Base-by-base conservation (phyloP, 1,284 basidiomycete species). In the Rhodotorula mucilaginosa region DNA sequence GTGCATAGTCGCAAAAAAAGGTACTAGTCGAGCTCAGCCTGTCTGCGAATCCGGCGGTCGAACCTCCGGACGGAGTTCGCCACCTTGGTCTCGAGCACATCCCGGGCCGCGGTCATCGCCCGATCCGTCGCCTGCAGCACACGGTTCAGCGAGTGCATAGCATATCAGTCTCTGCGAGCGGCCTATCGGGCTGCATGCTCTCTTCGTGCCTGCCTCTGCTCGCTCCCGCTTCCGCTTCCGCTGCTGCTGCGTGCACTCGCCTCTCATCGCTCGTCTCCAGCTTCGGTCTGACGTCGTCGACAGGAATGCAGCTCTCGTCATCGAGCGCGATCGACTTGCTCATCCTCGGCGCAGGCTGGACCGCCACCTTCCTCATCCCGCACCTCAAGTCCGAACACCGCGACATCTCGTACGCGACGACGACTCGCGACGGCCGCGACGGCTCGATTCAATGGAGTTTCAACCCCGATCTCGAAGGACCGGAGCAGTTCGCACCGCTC, bases 291-390 rank as follows among this genome's bases (percentile, higher is more conserved):
- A 23, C 52, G 18, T 7, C 44, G 13, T 29, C 61, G 13, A 5
- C 48, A 16, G 21, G 39, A 0, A 34, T 51, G 48, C 52, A 46
- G 62, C 63, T 48, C 29, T 56, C 54, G 54, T 56, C 54, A 16
- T 18, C 15, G 54, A 56, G 18, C 44, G 63, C 18, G 10, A 83
- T 88, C 62, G 86, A 88, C 68, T 79, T 89, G 54, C 84, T 89
- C 56, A 85, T 89, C 65, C 84, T 90, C 34, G 88, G 88, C 58
- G 86, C 61, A 52, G 77, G 77, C 52, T 90, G 88, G 88, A 87
- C 87, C 2, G 86, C 84, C 1, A 83, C 83, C 18, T 90, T 89
- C 80, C 83, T 90, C 59, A 82, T 87, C 56, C 85, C 87, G 0
- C 85, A 87, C 23, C 86, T 87, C 78, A 13, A 46, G 26, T 21